Evolutionary conservation across 257 asterid genomes (phyloP).

Genomic region (Nicotiana otophora): DNA sequence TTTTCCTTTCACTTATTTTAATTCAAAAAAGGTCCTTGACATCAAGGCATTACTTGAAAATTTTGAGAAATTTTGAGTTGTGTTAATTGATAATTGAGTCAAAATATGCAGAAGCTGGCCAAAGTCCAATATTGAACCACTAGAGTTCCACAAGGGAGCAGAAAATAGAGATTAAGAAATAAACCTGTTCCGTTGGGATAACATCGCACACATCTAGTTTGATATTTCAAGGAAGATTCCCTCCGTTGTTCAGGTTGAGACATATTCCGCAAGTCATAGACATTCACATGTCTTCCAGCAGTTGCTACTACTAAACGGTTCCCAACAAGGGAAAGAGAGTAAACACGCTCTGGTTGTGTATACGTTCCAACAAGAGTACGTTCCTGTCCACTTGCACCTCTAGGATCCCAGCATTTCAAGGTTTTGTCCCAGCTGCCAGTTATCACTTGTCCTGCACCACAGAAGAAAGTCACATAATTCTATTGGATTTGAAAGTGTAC

Average conservation of each 20-base stretch:
- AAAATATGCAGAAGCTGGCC: background rate
- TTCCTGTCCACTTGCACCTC: constrained; percentile 96
- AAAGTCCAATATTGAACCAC: background rate
- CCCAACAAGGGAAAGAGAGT: constrained; percentile 85
- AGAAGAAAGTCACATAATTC: constrained; percentile 2
- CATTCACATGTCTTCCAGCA: constrained; percentile 96
- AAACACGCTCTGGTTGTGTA: constrained; percentile 93
- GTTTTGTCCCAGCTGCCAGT: constrained; percentile 99
- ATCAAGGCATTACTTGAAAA: background rate
- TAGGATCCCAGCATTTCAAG: constrained; percentile 95
- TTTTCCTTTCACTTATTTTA: background rate
- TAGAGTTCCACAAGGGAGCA: background rate
- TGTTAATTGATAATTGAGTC: background rate
- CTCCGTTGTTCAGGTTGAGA: constrained; percentile 90
- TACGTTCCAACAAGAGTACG: constrained; percentile 79
- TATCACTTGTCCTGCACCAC: constrained; percentile 76
- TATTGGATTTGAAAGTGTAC: background rate
- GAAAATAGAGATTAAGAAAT: constrained; percentile 9
- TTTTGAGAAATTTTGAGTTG: background rate
- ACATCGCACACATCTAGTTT: constrained; percentile 87
- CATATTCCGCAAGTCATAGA: constrained; percentile 90
- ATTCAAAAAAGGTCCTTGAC: background rate
- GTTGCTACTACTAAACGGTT: constrained; percentile 88
- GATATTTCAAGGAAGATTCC: constrained; percentile 93
- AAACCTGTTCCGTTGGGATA: constrained; percentile 96